Base-by-base conservation (phyloP, 1,284 basidiomycete species). In the Tilletiopsis washingtonensis region DNA sequence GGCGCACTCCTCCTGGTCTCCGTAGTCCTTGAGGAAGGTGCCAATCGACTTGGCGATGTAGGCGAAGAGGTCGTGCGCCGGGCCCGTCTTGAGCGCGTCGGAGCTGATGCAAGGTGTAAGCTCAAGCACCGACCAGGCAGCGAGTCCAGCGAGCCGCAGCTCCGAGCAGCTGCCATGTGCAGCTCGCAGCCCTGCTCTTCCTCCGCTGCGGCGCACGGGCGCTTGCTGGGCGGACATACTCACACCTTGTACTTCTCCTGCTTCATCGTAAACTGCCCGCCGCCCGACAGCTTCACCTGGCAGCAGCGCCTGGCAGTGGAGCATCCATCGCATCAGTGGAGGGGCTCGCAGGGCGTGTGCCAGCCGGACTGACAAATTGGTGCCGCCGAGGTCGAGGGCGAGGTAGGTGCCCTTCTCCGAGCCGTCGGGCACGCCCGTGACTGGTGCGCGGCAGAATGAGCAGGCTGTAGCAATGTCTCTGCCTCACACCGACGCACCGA, bases 31-130 rank as follows among this genome's bases (percentile, higher is more conserved):
- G 52, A 98, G 78, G 77, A 98, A 98, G 9, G 85, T 83, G 71
- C 93, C 89, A 26, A 98, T 91, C 5, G 88, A 91, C 63, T 90
- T 86, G 25, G 94, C 94, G 62, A 98, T 86, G 76, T 94, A 98
- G 76, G 94, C 61, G 38, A 70, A 68, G 11, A 70, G 57, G 47
- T 63, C 53, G 17, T 41, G 37, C 4, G 46, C 55, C 11, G 63
- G 64, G 1, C 67, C 67, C n/a, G 47, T 57, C 57, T 70, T 68
- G 51, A 68, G 65, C 47, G 47, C 49, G 40, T 70, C 64, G 20
- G 66, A 67, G 17, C 54, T 58, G 45, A 4, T 20, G n/a, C 23
- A 5, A n/a, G n/a, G n/a, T n/a, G n/a, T 7, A 15, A 11, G 45
- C 11, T 14, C 5, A 34, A 34, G 17, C 12, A 11, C 17, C 26